Evolutionary conservation across 2,329 filamentous ascomycete species (phyloP).

Genomic region (Chaetomium sp.): DNA sequence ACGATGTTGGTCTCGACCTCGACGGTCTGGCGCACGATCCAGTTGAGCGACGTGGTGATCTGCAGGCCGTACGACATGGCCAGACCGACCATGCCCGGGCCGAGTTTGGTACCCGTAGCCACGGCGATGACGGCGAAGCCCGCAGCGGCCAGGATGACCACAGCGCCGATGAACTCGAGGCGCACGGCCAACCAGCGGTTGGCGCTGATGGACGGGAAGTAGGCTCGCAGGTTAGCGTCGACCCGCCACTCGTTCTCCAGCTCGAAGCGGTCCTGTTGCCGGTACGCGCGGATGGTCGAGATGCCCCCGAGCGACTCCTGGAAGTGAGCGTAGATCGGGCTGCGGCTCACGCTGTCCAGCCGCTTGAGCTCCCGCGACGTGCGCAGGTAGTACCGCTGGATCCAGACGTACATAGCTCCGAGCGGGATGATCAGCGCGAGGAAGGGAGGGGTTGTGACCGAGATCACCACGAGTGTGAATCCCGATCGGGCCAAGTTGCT

Average conservation of each 20-base stretch:
- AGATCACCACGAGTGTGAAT: constrained; percentile 85
- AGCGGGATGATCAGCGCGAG: constrained; percentile 75
- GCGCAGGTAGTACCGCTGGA: constrained; percentile 93
- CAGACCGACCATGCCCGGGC: constrained; percentile 75
- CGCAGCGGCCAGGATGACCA: constrained; percentile 86
- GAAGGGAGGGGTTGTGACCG: constrained; percentile 73
- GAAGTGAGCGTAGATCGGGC: constrained; percentile 96
- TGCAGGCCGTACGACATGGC: constrained; percentile 96
- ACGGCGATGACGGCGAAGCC: constrained; percentile 78
- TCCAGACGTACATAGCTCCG: constrained; percentile 75
- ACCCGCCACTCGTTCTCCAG: constrained; percentile 96
- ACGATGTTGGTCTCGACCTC: constrained; percentile 99
- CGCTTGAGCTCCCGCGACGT: constrained; percentile 96
- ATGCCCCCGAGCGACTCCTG: constrained; percentile 93
- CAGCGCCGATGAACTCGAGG: constrained; percentile 87
- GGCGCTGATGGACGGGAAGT: constrained; percentile 91
- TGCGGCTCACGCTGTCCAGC: constrained; percentile 88
- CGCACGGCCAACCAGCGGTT: constrained; percentile 92
- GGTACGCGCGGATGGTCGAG: constrained; percentile 90
- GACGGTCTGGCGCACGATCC: constrained; percentile 97
- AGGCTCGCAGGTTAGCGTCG: constrained; percentile 88
- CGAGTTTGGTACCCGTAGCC: constrained; percentile 55
- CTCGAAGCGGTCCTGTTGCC: constrained; percentile 79
- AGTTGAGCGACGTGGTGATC: constrained; percentile 95
- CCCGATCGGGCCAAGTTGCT: constrained; percentile 65